Percentiles rank a stretch among this genome's conserved stretches.
Conservation (phyloP, 352 stramenopile genomes). For the Achlya hypogyna region DNA sequence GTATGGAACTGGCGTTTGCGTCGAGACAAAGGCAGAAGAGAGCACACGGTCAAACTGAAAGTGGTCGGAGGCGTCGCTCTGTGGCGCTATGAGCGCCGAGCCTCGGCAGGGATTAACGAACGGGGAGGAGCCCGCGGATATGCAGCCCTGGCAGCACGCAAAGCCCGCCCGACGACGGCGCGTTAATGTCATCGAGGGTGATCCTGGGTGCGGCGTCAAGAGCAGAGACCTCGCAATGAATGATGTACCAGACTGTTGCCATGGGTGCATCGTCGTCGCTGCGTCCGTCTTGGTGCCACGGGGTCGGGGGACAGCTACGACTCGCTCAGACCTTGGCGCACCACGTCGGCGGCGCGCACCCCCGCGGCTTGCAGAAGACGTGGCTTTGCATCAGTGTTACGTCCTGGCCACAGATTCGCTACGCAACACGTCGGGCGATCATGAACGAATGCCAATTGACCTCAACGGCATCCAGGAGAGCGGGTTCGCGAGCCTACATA, state of each 20-base stretch:
- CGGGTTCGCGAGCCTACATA: background rate
- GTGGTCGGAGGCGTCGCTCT: conserved; percentile 16
- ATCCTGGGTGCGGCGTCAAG: conserved; percentile 3
- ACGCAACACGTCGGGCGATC: background rate
- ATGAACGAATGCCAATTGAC: background rate
- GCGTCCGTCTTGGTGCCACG: conserved; percentile 18
- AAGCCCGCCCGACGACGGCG: background rate
- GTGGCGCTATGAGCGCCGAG: background rate
- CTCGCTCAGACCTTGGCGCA: background rate
- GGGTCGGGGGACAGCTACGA: conserved; percentile 6
- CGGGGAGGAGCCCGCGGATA: conserved; percentile 1
- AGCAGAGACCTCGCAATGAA: background rate
- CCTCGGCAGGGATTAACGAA: background rate
- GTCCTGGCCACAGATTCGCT: conserved; percentile 9
- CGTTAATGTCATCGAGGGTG: conserved; percentile 2
- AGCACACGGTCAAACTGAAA: conserved; percentile 19
- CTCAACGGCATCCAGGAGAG: conserved; percentile 16
- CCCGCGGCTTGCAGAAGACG: conserved; percentile 16
- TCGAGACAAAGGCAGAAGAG: background rate
- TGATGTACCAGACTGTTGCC: conserved; percentile 10
- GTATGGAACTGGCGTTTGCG: background rate
- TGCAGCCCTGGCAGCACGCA: conserved; percentile 14
- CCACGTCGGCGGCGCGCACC: background rate
- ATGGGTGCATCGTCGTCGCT: conserved; percentile 5
- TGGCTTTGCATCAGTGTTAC: conserved; percentile 15